A percentile compares a stretch with the other conserved stretches of the same genome.
Conservation (phyloP, 2,329 filamentous ascomycete species). For the Trichoderma afroharzianum region DNA sequence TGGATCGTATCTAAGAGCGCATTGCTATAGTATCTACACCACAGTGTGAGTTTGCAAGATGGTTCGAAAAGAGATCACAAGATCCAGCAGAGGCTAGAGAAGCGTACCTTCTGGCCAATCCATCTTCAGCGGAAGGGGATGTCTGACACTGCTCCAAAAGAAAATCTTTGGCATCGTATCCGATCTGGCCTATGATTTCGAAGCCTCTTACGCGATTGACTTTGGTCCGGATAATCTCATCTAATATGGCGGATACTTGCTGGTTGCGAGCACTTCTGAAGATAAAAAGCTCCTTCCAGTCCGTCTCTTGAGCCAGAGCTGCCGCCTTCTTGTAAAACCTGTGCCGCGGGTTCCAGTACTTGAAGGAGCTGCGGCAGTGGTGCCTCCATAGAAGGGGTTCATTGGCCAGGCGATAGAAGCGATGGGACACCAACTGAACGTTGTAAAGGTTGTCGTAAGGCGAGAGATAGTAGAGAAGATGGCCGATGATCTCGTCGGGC, state of each 20-base stretch:
- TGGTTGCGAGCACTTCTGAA: conserved; percentile 51
- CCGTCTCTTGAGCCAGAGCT: conserved; percentile 50
- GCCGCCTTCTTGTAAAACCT: conserved; percentile 54
- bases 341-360: conserved; percentile 70
- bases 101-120: conserved; percentile 65
- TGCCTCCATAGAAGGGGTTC: conserved; percentile 76
- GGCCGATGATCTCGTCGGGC: conserved; percentile 81
- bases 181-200: conserved; percentile 65
- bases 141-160: conserved; percentile 63
- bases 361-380: conserved; percentile 67
- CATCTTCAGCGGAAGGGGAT: conserved; percentile 62
- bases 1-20: conserved; percentile 76
- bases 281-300: conserved; percentile 72
- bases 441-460: conserved; percentile 51
- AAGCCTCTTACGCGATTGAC: conserved; percentile 66
- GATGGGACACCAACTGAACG: conserved; percentile 56
- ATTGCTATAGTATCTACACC: conserved; percentile 69
- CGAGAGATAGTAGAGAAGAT: conserved; percentile 64
- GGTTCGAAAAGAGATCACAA: not conserved
- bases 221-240: conserved; percentile 68
- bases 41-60: not conserved
- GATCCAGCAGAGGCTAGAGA: not conserved
- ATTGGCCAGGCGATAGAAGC: conserved; percentile 62
- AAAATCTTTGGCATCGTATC: conserved; percentile 86
- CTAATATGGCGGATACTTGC: conserved; percentile 52